Evolutionary conservation across 352 stramenopile genomes (phyloP), one percentile per base, ranked within the genome.

Genomic region (Pseudoperonospora humuli): DNA sequence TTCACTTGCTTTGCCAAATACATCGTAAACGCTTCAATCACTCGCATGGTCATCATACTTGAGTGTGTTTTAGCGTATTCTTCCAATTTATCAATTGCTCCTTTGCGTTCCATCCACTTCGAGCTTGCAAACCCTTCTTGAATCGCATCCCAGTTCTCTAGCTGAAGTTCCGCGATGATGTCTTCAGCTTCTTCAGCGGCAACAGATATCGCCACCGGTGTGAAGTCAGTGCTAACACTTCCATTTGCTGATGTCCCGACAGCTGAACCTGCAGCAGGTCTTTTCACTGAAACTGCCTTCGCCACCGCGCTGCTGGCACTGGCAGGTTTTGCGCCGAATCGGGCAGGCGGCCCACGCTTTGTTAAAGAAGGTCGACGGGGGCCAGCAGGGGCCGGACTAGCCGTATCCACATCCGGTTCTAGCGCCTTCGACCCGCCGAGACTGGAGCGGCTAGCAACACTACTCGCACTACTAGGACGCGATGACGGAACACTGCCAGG

Each of bases 21-120:
- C 24, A 91, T 38, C 6, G 75, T 82, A 27, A 94, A 58, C 6
- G 79, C 77, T 41, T 94, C 82, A 29, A 90, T 80, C 10, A 79
- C 58, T 20, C 61, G 57, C 44, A 79, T 66, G 11, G 21, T 81
- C 73, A 92, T 79, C 36, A 45, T 47, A 11, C 41, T 60, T 1
- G 68, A 65, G 11, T 86, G 75, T 9, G 61, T 37, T 32, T 64
- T 73, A 1, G 71, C 69, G 28, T 71, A 84, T 18, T 63, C 63
- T 42, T 92, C 76, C 7, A 94, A 39, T 14, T 38, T 41, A 40
- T 94, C 80, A 40, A 91, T 84, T 13, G 77, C 74, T 36, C 31
- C 59, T 61, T 91, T 94, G 2, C 82, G 74, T 20, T 91, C 80
- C 49, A 79, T 81, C 82, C 82, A 94, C 39, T 92, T 91, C 7